These are phyloP conservation scores for Didymella pinodella DNA, from an alignment of 2,329 filamentous ascomycete genomes.

Conservation along the genomic window DNA sequence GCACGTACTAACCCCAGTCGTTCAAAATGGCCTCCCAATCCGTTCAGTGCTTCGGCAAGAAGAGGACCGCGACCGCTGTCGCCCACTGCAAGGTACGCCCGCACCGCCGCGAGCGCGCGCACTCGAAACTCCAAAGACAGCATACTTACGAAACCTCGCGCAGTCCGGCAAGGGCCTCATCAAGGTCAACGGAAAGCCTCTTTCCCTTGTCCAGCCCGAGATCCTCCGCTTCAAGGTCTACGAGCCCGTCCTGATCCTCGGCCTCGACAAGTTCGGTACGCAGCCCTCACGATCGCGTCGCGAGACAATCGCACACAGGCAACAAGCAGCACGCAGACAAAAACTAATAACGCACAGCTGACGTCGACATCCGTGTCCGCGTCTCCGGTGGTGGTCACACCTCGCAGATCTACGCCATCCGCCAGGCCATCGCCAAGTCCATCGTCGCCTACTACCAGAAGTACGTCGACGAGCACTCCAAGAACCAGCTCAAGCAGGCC, in stretches of 20 bases:
- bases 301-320: not conserved
- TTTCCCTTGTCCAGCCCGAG: slow-evolving; percentile 93
- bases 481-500: slow-evolving; percentile 98
- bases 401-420: slow-evolving; percentile 97
- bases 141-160: slow-evolving; percentile 38
- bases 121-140: slow-evolving; percentile 8
- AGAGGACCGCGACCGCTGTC: slow-evolving; percentile 73
- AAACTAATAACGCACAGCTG: slow-evolving; percentile 56
- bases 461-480: slow-evolving; percentile 99
- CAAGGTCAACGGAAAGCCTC: slow-evolving; percentile 98
- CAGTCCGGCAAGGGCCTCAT: slow-evolving; percentile 86
- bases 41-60: slow-evolving; percentile 97
- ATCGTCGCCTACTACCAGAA: slow-evolving; percentile 99
- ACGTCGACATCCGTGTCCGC: slow-evolving; percentile 96
- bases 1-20: slow-evolving; percentile 48
- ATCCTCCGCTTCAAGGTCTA: slow-evolving; percentile 99
- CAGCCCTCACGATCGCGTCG: slow-evolving; percentile 8
- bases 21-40: slow-evolving; percentile 55
- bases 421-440: slow-evolving; percentile 98
- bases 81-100: slow-evolving; percentile 86
- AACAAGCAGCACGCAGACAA: not conserved
- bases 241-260: slow-evolving; percentile 96
- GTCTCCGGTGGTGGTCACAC: slow-evolving; percentile 97
- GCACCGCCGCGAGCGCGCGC: slow-evolving; percentile 33
- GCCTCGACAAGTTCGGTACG: slow-evolving; percentile 90